Evolutionary conservation across 176 grass and related monocot genomes (phyloP), one percentile per base, ranked within the genome.

Genomic region (Alloteropsis semialata): DNA sequence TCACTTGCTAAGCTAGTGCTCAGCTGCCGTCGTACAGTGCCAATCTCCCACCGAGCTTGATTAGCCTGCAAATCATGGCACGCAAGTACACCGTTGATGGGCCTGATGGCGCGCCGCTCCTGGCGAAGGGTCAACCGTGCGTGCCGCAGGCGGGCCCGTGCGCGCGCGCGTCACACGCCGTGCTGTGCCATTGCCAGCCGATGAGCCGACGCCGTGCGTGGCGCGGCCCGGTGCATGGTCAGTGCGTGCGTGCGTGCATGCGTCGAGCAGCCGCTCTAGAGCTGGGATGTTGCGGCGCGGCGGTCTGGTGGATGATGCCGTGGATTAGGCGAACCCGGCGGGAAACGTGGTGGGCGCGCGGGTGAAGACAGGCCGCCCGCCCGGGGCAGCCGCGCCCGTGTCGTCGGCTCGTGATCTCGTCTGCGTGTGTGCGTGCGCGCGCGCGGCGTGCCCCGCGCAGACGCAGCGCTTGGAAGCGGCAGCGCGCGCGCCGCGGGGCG

Each of bases 291-390:
- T 8, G 68, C 8, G 68, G 14, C 6, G 15, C n/a, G n/a, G n/a
- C n/a, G n/a, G n/a, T n/a, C n/a, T n/a, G n/a, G n/a, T n/a, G 0
- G 45, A 17, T 16, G 45, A 48, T 14, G 51, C 51, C 34, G 17
- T 5, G 27, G 45, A 19, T 7, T 18, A 74, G 30, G 7, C 28
- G 78, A 68, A 41, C 29, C 29, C 51, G 71, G 45, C 81, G 76
- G 69, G 76, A 69, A 84, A 84, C 42, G 69, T 17, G 87, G 74
- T 58, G 22, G 65, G 86, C 80, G 81, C 80, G 33, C 74, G 36
- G 37, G 32, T n/a, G n/a, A 77, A 55, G 75, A 66, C 74, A 60
- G 5, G 39, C 30, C 61, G 29, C 4, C 28, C 25, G 2, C 17
- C 62, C 62, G 72, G 39, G 71, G 49, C 64, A 33, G 13, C 34